These are phyloP conservation scores for Daldinia loculata DNA, from an alignment of 495 filamentous ascomycete species.

Conservation along the genomic window DNA sequence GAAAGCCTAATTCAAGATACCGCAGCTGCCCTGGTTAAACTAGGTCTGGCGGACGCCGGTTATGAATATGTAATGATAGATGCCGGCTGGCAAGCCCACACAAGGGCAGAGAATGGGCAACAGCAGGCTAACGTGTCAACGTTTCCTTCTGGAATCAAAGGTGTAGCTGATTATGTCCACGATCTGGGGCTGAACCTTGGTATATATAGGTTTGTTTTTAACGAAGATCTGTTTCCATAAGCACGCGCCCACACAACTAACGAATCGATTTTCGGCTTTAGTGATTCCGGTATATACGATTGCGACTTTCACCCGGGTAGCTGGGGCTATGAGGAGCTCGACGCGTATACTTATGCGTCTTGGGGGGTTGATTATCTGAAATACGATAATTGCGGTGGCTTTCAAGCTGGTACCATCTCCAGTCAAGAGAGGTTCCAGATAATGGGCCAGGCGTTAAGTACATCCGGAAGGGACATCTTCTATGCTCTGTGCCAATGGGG, in stretches of 20 bases:
- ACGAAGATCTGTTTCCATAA: neutral
- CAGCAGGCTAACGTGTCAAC: neutral
- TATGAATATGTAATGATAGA: constrained; percentile 1
- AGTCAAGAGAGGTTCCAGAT: neutral
- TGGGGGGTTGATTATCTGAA: neutral
- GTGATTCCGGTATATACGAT: neutral
- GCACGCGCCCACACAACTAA: neutral
- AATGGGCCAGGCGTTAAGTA: neutral
- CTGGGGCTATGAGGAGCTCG: neutral
- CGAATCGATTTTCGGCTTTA: neutral
- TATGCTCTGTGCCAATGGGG: neutral
- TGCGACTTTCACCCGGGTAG: neutral
- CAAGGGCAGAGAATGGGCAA: neutral
- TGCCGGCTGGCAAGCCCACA: neutral
- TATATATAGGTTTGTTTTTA: neutral
- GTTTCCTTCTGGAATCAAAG: neutral
- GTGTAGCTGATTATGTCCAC: neutral
- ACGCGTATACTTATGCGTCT: neutral
- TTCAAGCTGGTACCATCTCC: neutral
- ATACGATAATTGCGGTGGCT: neutral
- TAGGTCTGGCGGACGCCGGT: neutral
- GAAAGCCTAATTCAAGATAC: neutral
- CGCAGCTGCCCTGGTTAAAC: neutral
- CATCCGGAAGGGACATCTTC: neutral
- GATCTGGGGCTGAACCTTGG: neutral